phyloP scores from a whole-genome alignment of 208 protist species.

The Leishmania martiniquensis region DNA sequence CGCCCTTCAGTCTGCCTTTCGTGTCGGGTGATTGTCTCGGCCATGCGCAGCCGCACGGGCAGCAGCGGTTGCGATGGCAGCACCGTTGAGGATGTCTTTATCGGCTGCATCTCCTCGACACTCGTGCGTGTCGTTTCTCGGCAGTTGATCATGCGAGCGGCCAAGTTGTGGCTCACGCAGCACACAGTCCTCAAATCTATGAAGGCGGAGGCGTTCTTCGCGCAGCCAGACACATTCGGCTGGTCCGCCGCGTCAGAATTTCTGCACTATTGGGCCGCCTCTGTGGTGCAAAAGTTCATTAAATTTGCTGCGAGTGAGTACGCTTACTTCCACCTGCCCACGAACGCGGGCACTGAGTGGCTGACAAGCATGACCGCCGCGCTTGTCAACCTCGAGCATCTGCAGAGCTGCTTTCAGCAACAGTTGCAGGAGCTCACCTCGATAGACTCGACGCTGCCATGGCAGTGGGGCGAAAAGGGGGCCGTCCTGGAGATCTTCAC shows the following conservation, averaged over 20 bases:
- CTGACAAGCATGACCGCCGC: slow-evolving; percentile 36
- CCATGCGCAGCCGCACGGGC: not conserved
- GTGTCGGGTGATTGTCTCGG: not conserved
- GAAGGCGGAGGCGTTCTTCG: slow-evolving; percentile 19
- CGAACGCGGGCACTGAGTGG: slow-evolving; percentile 27
- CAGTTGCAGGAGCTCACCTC: slow-evolving; percentile 8
- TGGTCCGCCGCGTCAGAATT: slow-evolving; percentile 17
- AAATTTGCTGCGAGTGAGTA: slow-evolving; percentile 56
- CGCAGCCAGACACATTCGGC: slow-evolving; percentile 25
- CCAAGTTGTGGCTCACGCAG: slow-evolving; percentile 15
- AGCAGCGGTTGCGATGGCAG: not conserved
- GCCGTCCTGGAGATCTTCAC: slow-evolving; percentile 14
- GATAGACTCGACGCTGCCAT: not conserved
- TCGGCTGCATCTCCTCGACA: slow-evolving; percentile 2
- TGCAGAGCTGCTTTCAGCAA: slow-evolving; percentile 22
- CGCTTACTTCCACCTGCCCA: slow-evolving; percentile 28
- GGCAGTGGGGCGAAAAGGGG: slow-evolving; percentile 1
- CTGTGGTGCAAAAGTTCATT: slow-evolving; percentile 38
- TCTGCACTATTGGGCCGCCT: slow-evolving; percentile 17
- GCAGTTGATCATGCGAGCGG: not conserved
- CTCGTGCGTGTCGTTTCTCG: not conserved
- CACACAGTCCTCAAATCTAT: slow-evolving; percentile 9
- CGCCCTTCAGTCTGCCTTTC: not conserved
- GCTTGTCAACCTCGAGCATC: slow-evolving; percentile 32
- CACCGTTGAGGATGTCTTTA: slow-evolving; percentile 23